Base-by-base conservation (phyloP, 345 rosid species). In the Limnanthes douglasii region DNA sequence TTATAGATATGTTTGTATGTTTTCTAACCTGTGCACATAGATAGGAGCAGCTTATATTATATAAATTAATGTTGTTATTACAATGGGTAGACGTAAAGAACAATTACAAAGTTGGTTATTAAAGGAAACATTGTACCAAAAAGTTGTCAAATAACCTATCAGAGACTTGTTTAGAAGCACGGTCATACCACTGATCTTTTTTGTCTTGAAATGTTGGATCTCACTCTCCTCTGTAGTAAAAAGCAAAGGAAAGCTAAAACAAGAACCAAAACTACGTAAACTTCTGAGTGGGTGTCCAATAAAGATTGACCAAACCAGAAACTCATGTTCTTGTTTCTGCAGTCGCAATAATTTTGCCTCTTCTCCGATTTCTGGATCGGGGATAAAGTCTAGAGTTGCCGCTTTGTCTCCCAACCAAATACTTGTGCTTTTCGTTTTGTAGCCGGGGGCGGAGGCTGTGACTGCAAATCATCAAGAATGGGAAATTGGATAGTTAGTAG, bases 351-450 rank as follows among this genome's bases (percentile, higher is more conserved):
- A n/a, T n/a, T n/a, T n/a, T n/a, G 5, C 18, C 27, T 49, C 79
- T 68, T 44, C 29, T 40, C 24, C 50, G 50, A 43, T 52, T 25
- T 72, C 76, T 8, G 93, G 88, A 36, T 77, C 82, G 11, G 84
- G 93, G 56, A 84, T 66, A 31, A 90, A 90, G 61, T 84, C 94
- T 15, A 70, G 36, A 3, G 54, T 63, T 31, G 51, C 68, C 6
- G 86, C 82, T 21, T 51, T 57, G 29, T 72, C 83, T 41, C 73
- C 92, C 49, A 78, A 54, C 65, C 65, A 75, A 42, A 90, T 63
- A 15, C 12, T 33, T 10, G 94, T 75, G 40, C 63, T 52, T 60
- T 75, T 78, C 5, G 75, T 56, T 57, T 67, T 73, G 73, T 78
- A 81, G 29, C 94, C 86, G 4, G 82, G 75, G 58, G 71, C 59